A percentile compares a stretch with the other conserved stretches of the same genome.
phyloP scores from a whole-genome alignment of 106 monocot species.

The Narthecium ossifragum region DNA sequence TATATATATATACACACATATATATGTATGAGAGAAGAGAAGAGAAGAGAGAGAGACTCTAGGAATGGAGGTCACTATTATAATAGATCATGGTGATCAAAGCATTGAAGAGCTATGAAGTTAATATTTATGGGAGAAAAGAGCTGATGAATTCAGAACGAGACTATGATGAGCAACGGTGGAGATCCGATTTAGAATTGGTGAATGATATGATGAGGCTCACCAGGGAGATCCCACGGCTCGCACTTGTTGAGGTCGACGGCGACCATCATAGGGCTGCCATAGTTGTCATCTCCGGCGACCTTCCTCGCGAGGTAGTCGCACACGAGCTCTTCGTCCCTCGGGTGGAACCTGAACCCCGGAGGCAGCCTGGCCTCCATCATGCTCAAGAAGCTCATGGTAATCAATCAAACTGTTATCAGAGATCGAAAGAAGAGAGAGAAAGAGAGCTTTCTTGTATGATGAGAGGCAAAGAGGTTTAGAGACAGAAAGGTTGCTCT shows the following conservation, averaged over 20 bases:
- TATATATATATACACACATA: too few relatives aligned
- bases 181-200: too few relatives aligned
- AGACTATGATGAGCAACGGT: too few relatives aligned
- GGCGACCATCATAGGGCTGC: conserved; percentile 41
- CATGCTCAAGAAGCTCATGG: conserved; percentile 59
- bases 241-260: conserved; percentile 92
- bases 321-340: conserved; percentile 68
- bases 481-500: neutral
- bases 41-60: too few relatives aligned
- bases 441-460: conserved; percentile 17
- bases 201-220: conserved; percentile 3
- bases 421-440: neutral
- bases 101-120: too few relatives aligned
- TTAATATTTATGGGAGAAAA: too few relatives aligned
- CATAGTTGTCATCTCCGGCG: conserved; percentile 1
- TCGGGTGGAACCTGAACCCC: conserved; percentile 81
- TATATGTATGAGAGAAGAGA: too few relatives aligned
- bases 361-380: conserved; percentile 67
- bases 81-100: too few relatives aligned
- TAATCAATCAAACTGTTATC: neutral
- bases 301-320: conserved; percentile 56
- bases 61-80: too few relatives aligned
- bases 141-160: too few relatives aligned
- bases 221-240: conserved; percentile 94
- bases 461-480: neutral